Percentiles rank a stretch among this genome's conserved stretches.
Evolutionary conservation across 805 yeast genomes (phyloP).

Genomic region (Candida krabiensis): DNA sequence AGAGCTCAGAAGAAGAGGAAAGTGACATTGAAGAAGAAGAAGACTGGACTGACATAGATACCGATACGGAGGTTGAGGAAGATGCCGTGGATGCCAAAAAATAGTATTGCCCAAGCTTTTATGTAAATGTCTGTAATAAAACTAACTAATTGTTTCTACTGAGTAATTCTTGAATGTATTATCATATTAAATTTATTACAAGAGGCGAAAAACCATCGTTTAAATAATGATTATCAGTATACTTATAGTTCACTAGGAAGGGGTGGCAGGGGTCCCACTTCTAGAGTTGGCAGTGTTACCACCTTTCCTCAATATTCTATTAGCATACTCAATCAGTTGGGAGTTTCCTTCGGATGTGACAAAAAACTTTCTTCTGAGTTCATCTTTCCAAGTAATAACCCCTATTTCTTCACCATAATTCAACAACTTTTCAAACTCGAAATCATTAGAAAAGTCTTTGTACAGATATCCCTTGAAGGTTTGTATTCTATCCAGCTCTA

Average conservation of each 20-base stretch:
- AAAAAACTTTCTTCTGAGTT: conserved; percentile 68
- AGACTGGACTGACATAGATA: conserved; percentile 53
- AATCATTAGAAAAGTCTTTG: conserved; percentile 75
- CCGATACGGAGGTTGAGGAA: conserved; percentile 65
- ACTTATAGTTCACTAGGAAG: no score
- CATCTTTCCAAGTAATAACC: conserved; percentile 84
- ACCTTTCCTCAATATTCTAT: conserved; percentile 48
- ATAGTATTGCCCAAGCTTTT: neutral
- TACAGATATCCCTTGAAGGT: conserved; percentile 85
- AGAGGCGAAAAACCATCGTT: no score
- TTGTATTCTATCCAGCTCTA: conserved; percentile 89
- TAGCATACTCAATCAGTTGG: conserved; percentile 90
- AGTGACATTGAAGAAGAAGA: conserved; percentile 29
- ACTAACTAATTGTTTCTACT: neutral
- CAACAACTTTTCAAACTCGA: conserved; percentile 71
- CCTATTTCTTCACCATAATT: conserved; percentile 90
- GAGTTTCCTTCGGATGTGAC: conserved; percentile 84
- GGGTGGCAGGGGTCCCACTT: conserved; percentile 8
- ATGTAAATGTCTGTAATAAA: no score
- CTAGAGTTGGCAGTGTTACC: conserved; percentile 11
- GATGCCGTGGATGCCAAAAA: conserved; percentile 14
- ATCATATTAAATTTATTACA: no score
- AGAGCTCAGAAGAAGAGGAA: conserved; percentile 43
- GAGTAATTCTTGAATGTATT: neutral
- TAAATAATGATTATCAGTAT: no score